Percentiles rank a stretch among this genome's conserved stretches.
These are phyloP conservation scores for Aquilaria malaccensis DNA, from an alignment of 345 rosid species.

Conservation along the genomic window DNA sequence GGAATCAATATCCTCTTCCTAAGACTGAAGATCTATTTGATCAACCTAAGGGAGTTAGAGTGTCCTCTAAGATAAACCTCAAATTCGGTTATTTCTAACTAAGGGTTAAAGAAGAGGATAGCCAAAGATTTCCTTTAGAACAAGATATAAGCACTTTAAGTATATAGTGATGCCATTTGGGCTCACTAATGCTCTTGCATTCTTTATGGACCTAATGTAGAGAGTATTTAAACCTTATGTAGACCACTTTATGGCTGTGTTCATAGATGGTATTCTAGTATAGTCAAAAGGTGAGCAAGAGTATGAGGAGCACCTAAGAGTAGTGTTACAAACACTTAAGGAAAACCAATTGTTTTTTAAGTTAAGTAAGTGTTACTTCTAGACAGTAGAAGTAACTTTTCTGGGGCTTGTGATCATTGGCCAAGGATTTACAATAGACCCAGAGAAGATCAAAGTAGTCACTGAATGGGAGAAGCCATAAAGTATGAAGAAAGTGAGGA, in stretches of 20 bases:
- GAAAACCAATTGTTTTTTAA: not conserved
- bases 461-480: not conserved
- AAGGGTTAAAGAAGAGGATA: too few relatives aligned
- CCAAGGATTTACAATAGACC: not conserved
- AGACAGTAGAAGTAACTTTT: not conserved
- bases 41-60: too few relatives aligned
- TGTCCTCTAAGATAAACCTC: too few relatives aligned
- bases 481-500: not conserved
- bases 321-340: not conserved
- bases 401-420: not conserved
- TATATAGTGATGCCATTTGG: conserved; percentile 3
- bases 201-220: too few relatives aligned
- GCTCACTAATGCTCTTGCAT: not conserved
- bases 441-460: not conserved
- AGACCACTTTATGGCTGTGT: not conserved
- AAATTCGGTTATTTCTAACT: too few relatives aligned
- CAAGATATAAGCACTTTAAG: too few relatives aligned
- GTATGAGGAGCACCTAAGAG: not conserved
- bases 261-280: not conserved
- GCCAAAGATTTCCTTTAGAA: too few relatives aligned
- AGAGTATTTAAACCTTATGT: not conserved
- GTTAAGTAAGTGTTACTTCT: not conserved
- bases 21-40: too few relatives aligned
- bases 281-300: not conserved
- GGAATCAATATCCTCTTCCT: too few relatives aligned